A percentile compares a stretch with the other conserved stretches of the same genome.
Conservation (phyloP, 2,329 filamentous ascomycete species). For the Trichoderma sp. region DNA sequence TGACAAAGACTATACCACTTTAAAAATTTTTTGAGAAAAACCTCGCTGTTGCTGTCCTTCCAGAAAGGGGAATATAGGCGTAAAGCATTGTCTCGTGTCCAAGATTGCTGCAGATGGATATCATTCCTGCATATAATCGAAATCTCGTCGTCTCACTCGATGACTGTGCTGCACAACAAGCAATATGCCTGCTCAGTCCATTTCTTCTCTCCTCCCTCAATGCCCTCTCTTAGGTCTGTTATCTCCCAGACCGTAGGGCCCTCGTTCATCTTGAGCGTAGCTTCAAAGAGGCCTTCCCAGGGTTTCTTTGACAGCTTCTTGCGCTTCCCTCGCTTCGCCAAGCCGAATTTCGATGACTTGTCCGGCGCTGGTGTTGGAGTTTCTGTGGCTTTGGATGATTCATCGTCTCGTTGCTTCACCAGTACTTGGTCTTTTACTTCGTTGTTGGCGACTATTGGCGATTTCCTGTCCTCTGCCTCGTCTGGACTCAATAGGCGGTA, state of each 20-base stretch:
- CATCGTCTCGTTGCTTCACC: constrained; percentile 40
- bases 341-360: constrained; percentile 31
- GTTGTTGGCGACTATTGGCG: constrained; percentile 56
- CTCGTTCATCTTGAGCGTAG: constrained; percentile 49
- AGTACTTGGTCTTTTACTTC: constrained; percentile 44
- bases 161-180: constrained; percentile 51
- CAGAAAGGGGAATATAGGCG: neutral
- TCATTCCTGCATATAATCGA: neutral
- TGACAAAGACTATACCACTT: neutral
- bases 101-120: neutral
- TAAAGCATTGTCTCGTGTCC: neutral
- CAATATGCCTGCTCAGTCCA: constrained; percentile 56
- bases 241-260: constrained; percentile 55
- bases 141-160: constrained; percentile 41
- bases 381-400: constrained; percentile 37
- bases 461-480: constrained; percentile 51
- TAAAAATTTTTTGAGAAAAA: neutral
- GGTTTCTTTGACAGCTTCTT: constrained; percentile 45
- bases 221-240: constrained; percentile 50
- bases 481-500: constrained; percentile 32
- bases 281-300: constrained; percentile 56
- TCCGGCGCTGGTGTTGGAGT: constrained; percentile 38
- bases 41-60: neutral
- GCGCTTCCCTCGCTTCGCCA: constrained; percentile 42
- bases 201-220: constrained; percentile 51